Percentiles rank a stretch among this genome's conserved stretches.
Evolutionary conservation across 257 asterid genomes (phyloP).

Genomic region (Capsicum baccatum): DNA sequence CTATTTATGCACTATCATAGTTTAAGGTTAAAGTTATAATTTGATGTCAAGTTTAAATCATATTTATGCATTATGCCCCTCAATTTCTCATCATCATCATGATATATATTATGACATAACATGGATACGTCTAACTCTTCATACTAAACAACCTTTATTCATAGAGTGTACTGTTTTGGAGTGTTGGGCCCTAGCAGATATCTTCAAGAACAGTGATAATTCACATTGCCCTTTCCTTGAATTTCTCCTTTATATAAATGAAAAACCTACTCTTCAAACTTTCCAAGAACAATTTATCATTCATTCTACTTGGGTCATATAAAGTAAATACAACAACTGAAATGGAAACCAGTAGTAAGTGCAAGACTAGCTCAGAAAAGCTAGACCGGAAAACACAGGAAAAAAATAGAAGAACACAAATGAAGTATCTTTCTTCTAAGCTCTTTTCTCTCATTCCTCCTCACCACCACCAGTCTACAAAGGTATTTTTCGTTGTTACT

Average conservation of each 20-base stretch:
- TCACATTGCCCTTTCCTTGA: neutral
- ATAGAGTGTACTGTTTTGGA: neutral
- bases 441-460: slow-evolving; percentile 41
- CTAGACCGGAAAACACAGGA: slow-evolving; percentile 38
- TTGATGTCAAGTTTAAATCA: too few species aligned
- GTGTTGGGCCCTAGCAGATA: neutral
- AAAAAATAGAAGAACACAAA: slow-evolving; percentile 38
- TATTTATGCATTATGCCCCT: too few species aligned
- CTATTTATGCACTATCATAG: too few species aligned
- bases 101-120: neutral
- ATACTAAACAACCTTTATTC: neutral
- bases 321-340: neutral
- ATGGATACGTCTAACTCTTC: neutral
- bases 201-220: neutral
- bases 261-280: neutral
- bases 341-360: neutral
- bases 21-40: too few species aligned
- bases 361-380: neutral
- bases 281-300: neutral
- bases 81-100: neutral
- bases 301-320: neutral
- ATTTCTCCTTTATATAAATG: neutral
- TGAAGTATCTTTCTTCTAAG: slow-evolving; percentile 34
- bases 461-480: slow-evolving; percentile 30
- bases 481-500: slow-evolving; percentile 7